phyloP scores from a whole-genome alignment of 2,329 filamentous ascomycete species.

The Stagonosporopsis cucurbitacearum region DNA sequence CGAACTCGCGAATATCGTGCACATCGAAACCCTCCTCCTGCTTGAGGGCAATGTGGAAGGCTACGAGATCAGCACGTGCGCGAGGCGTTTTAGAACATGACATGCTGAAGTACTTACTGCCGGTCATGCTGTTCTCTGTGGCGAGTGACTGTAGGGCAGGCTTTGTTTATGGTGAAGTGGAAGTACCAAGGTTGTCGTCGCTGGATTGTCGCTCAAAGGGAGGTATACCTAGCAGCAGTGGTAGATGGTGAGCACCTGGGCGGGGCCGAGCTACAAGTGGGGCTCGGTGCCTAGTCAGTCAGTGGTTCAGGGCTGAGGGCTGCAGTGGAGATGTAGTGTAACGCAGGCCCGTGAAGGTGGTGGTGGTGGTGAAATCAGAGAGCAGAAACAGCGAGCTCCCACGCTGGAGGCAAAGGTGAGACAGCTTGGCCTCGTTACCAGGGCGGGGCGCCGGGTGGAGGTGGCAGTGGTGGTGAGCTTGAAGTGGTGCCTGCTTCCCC shows the following conservation, averaged over 20 bases:
- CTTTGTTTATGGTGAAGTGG: neutral
- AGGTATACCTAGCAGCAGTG: neutral
- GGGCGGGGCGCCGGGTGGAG: constrained; percentile 9
- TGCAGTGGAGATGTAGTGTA: constrained; percentile 1
- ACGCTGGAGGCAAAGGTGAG: constrained; percentile 5
- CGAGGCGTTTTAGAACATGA: neutral
- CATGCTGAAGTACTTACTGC: constrained; percentile 19
- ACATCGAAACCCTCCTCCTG: constrained; percentile 51
- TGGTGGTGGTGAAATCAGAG: too few relatives aligned
- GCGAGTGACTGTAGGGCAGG: neutral
- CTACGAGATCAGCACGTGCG: constrained; percentile 24
- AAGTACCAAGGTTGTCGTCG: neutral
- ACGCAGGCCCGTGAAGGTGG: neutral
- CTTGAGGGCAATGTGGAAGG: constrained; percentile 41
- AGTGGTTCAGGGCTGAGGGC: constrained; percentile 1
- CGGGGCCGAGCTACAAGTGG: constrained; percentile 17
- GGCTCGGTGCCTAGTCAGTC: neutral
- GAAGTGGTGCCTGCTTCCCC: constrained; percentile 22
- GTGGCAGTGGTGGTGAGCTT: constrained; percentile 8
- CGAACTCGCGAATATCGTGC: constrained; percentile 40
- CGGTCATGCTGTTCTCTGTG: constrained; percentile 18
- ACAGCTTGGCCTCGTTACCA: neutral
- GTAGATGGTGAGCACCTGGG: neutral
- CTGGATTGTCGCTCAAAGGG: neutral
- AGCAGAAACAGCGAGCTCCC: neutral